phyloP scores from a whole-genome alignment of 306 rosid genomes.

The Quercus berberidifolia region DNA sequence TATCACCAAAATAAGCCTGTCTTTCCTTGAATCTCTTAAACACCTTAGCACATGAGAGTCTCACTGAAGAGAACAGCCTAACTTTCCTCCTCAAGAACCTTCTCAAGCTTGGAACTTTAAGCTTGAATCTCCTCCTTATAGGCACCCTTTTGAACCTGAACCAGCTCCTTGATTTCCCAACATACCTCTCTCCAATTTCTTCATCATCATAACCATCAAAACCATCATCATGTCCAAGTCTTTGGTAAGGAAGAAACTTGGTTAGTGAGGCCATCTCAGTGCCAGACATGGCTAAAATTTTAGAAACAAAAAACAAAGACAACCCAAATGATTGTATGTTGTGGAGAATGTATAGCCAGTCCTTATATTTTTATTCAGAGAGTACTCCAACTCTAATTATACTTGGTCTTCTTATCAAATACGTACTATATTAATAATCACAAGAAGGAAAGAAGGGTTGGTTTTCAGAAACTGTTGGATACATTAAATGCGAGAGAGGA shows the following conservation, averaged over 20 bases:
- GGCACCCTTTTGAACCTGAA: constrained; percentile 40
- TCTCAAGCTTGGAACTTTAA: constrained; percentile 60
- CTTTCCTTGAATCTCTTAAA: constrained; percentile 56
- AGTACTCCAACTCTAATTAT: not conserved
- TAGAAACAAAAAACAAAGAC: not conserved
- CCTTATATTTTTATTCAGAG: not conserved
- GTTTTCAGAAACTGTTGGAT: constrained; percentile 17
- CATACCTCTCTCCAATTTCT: constrained; percentile 10
- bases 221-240: constrained; percentile 32
- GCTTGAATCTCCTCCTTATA: constrained; percentile 49
- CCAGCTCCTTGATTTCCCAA: constrained; percentile 38
- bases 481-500: constrained; percentile 32
- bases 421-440: not conserved
- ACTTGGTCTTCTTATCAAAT: constrained; percentile 2
- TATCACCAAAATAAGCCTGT: constrained; percentile 62
- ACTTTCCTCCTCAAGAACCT: constrained; percentile 52
- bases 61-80: constrained; percentile 39
- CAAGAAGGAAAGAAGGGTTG: not conserved
- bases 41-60: constrained; percentile 37
- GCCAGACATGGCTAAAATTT: constrained; percentile 21
- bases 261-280: constrained; percentile 17
- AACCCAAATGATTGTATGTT: not conserved
- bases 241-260: constrained; percentile 51
- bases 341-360: constrained; percentile 1
- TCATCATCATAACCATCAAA: constrained; percentile 16